A percentile compares a stretch with the other conserved stretches of the same genome.
phyloP scores from a whole-genome alignment of 345 rosid species.

The Brassica rapa region DNA sequence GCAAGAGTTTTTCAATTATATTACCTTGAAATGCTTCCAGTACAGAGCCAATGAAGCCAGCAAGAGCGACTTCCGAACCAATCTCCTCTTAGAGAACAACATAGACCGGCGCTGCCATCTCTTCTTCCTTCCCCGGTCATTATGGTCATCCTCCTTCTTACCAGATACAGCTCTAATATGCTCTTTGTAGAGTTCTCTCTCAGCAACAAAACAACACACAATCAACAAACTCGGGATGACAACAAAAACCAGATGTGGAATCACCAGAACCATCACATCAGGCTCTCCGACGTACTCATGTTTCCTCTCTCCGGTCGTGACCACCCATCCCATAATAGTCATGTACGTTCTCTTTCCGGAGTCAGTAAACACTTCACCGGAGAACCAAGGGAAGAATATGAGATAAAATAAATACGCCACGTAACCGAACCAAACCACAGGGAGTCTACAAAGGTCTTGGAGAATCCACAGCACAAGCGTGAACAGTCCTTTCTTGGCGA shows the following conservation, averaged over 20 bases:
- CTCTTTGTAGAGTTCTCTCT: slow-evolving; percentile 61
- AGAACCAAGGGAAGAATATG: slow-evolving; percentile 71
- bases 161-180: slow-evolving; percentile 50
- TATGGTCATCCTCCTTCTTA: slow-evolving; percentile 76
- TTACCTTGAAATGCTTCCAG: slow-evolving; percentile 83
- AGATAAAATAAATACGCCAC: slow-evolving; percentile 66
- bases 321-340: slow-evolving; percentile 88
- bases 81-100: slow-evolving; percentile 42
- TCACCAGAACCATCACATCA: slow-evolving; percentile 79
- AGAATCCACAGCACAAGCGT: slow-evolving; percentile 60
- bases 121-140: slow-evolving; percentile 38
- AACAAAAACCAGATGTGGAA: slow-evolving; percentile 75
- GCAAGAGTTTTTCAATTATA: background rate
- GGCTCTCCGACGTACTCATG: slow-evolving; percentile 70
- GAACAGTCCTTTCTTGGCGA: slow-evolving; percentile 49
- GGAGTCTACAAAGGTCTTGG: slow-evolving; percentile 71
- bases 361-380: slow-evolving; percentile 67
- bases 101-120: slow-evolving; percentile 33
- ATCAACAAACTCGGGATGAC: slow-evolving; percentile 64
- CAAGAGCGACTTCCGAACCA: slow-evolving; percentile 60
- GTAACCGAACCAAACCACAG: slow-evolving; percentile 63
- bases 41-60: slow-evolving; percentile 57
- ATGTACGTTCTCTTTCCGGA: slow-evolving; percentile 60
- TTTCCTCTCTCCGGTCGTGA: slow-evolving; percentile 31
- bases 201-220: slow-evolving; percentile 63